Evolutionary conservation across 352 stramenopile species (phyloP).

Genomic region (Pilasporangium apinafurcum): DNA sequence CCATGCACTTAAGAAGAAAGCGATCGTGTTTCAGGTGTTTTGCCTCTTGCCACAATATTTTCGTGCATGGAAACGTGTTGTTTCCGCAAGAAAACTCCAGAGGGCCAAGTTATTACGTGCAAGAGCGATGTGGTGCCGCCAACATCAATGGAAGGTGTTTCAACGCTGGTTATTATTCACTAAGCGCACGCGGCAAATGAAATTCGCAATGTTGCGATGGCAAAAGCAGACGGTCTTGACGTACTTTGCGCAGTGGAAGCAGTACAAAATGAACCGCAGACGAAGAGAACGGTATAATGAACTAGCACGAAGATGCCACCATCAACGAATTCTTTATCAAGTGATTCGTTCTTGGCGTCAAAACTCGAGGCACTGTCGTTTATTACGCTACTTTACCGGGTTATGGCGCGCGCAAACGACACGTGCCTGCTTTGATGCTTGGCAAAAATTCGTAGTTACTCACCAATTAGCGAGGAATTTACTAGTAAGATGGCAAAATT

Average conservation of each 20-base stretch:
- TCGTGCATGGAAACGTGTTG: slow-evolving; percentile 18
- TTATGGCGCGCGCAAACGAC: background rate
- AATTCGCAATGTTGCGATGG: slow-evolving; percentile 14
- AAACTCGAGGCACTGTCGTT: background rate
- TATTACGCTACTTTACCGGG: background rate
- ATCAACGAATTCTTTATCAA: background rate
- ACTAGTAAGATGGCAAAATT: slow-evolving; percentile 2
- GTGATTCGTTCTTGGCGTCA: slow-evolving; percentile 1
- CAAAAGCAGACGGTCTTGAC: slow-evolving; percentile 4
- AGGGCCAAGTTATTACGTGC: slow-evolving; percentile 16
- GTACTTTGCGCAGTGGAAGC: slow-evolving; percentile 12
- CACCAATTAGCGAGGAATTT: background rate
- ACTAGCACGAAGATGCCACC: slow-evolving; percentile 9
- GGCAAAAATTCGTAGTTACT: background rate
- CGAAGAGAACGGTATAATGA: slow-evolving; percentile 1
- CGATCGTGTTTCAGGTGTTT: slow-evolving; percentile 33
- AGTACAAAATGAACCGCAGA: slow-evolving; percentile 5
- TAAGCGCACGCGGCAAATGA: slow-evolving; percentile 2
- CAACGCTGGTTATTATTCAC: slow-evolving; percentile 15
- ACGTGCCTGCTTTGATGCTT: background rate
- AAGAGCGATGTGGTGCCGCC: slow-evolving; percentile 20
- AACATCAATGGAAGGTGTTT: slow-evolving; percentile 26
- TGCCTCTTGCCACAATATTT: slow-evolving; percentile 25
- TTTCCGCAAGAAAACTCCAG: slow-evolving; percentile 2
- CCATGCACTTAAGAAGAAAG: slow-evolving; percentile 21